Evolutionary conservation across 305 asterid species (phyloP), one percentile per base, ranked within the genome.

Genomic region (Fraxinus greggii): DNA sequence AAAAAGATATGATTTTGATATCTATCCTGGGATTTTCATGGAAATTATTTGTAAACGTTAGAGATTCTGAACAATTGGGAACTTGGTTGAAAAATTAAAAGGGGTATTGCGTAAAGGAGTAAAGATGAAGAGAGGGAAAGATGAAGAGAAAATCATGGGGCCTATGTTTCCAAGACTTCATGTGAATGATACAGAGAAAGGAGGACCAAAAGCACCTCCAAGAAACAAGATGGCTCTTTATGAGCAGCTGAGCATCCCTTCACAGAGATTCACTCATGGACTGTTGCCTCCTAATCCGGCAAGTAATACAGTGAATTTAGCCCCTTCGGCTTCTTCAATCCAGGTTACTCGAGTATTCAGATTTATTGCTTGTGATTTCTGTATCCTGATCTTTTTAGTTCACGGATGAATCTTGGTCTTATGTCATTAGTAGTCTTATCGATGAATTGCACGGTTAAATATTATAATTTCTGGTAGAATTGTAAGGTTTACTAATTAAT

Each of bases 201-300:
- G 99, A 88, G 98, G 98, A 86, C 98, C 99, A 65, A 91, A 95
- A 89, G 99, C 99, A 38, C 99, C 99, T 81, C 99, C 99, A 48
- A 94, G 99, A 85, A 96, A 96, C 83, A 96, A 94, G 93, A 96
- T 96, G 99, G 99, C 99, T 32, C 92, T 96, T 8, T 96, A 94
- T 63, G 99, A 96, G 86, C 99, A 96, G 85, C 91, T 96, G 26
- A 91, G 98, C 83, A 93, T 96, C 80, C 98, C 98, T 83, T 94
- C 97, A 48, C 98, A 91, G 86, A 90, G 92, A 85, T 91, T 86
- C 83, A 87, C 72, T 73, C 84, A 85, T 67, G 84, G 82, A 1
- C 76, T 65, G 59, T 78, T 80, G 84, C 88, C 90, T 15, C 15
- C 26, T 65, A 82, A 84, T 51, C 80, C 75, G 21, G 5, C 61